These are phyloP conservation scores for Aureobasidium leucospermi DNA, from an alignment of 2,329 filamentous ascomycete genomes.

Conservation along the genomic window DNA sequence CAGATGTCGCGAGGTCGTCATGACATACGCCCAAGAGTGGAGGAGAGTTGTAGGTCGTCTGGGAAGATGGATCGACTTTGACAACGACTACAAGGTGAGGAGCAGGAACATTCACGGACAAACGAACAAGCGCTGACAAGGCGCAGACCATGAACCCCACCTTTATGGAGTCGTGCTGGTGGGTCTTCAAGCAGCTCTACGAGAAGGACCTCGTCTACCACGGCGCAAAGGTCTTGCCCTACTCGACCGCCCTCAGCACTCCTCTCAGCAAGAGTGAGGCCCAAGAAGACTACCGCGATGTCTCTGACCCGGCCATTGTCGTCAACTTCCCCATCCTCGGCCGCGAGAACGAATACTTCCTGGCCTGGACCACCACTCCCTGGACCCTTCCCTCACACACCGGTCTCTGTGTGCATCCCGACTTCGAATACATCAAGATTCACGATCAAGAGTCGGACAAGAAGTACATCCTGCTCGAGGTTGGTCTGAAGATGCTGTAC, in stretches of 20 bases:
- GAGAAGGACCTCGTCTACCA: slow-evolving; percentile 87
- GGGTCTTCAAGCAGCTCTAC: slow-evolving; percentile 90
- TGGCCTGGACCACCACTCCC: slow-evolving; percentile 87
- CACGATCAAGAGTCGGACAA: slow-evolving; percentile 74
- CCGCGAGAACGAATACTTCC: slow-evolving; percentile 64
- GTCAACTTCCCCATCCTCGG: slow-evolving; percentile 74
- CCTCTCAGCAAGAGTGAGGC: slow-evolving; percentile 90
- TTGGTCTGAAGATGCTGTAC: slow-evolving; percentile 73
- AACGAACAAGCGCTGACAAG: neutral
- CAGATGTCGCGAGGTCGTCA: slow-evolving; percentile 87
- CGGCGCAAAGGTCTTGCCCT: slow-evolving; percentile 89
- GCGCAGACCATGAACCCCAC: slow-evolving; percentile 74
- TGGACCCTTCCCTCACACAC: slow-evolving; percentile 79
- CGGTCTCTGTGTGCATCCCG: slow-evolving; percentile 69
- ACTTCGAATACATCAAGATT: slow-evolving; percentile 84
- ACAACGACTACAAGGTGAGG: slow-evolving; percentile 76
- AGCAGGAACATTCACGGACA: neutral
- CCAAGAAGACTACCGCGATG: slow-evolving; percentile 89
- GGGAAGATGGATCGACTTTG: slow-evolving; percentile 95
- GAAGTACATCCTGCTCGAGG: slow-evolving; percentile 77
- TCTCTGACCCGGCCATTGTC: slow-evolving; percentile 83
- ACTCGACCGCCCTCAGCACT: slow-evolving; percentile 83
- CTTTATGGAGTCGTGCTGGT: slow-evolving; percentile 96
- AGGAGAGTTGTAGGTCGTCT: slow-evolving; percentile 77
- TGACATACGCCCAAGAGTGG: slow-evolving; percentile 85